Evolutionary conservation across 2,329 filamentous ascomycete genomes (phyloP), one percentile per base, ranked within the genome.

Genomic region (Xylariomycetidae sp.): DNA sequence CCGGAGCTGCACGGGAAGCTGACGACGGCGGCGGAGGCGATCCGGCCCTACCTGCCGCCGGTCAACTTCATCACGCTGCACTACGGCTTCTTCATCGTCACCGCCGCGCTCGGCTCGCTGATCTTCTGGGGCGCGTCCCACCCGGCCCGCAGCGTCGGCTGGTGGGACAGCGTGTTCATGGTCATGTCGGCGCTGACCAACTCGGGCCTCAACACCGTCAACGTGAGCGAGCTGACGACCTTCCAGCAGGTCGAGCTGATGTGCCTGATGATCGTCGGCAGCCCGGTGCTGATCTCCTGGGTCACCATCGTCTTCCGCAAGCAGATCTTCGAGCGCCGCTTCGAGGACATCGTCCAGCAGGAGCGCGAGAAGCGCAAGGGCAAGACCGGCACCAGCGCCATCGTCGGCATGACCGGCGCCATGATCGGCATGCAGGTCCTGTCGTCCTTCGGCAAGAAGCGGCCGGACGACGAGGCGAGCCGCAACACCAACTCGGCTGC

Each of bases 161-260:
- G 79, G 54, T 68, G 68, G 23, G 79, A 85, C 50, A 68, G 74
- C n/a, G 55, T 85, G 12, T 85, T 85, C 52, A 57, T 85, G 32
- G 71, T 73, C 31, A 66, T 79, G 25, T 81, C 75, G 35, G 78
- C 79, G 26, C 79, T 85, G 62, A 82, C 78, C 6, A 67, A 76
- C 33, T 73, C 79, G 6, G 82, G 82, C 0, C 61, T 85, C 36
- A 85, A 83, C 47, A 82, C 79, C 2, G 70, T 78, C 44, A 76
- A 81, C 49, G 58, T 85, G 16, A 79, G 72, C 35, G 61, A 66
- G 18, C 50, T 85, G 48, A 84, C 76, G 24, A 79, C 73, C 0
- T 81, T 78, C 50, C 82, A 86, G 54, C 82, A 86, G 53, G 59
- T 74, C 18, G 57, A 82, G 24, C 63, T 86, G 8, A 82, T 79